A percentile compares a stretch with the other conserved stretches of the same genome.
Conservation (phyloP, 441 rosid genomes). For the Adansonia gregorii region DNA sequence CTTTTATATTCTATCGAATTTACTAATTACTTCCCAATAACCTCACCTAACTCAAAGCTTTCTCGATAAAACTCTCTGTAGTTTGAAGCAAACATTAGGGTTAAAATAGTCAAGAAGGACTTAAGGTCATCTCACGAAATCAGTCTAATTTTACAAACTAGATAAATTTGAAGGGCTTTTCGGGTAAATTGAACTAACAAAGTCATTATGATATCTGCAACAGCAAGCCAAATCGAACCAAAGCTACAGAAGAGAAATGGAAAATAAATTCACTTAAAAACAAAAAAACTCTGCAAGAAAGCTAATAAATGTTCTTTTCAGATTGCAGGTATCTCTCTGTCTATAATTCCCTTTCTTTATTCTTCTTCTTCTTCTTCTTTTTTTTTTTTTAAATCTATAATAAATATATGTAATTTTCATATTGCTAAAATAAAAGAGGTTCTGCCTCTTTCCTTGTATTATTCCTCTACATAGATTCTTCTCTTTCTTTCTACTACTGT, state of each 20-base stretch:
- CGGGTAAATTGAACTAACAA: slow-evolving; percentile 30
- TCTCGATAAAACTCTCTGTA: background rate
- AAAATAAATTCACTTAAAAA: slow-evolving; percentile 19
- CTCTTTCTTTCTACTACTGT: slow-evolving; percentile 22
- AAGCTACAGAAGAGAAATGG: slow-evolving; percentile 28
- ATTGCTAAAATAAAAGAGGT: slow-evolving; percentile 30
- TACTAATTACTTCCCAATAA: slow-evolving; percentile 25
- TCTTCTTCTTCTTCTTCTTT: background rate
- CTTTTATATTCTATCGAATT: background rate
- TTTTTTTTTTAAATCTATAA: background rate
- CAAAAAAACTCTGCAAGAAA: slow-evolving; percentile 10
- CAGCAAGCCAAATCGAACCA: slow-evolving; percentile 45
- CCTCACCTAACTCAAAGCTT: background rate
- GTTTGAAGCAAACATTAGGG: background rate
- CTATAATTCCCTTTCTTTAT: slow-evolving; percentile 23
- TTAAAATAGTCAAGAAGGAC: background rate
- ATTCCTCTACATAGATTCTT: slow-evolving; percentile 28
- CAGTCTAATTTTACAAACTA: slow-evolving; percentile 29
- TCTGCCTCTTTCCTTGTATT: slow-evolving; percentile 18
- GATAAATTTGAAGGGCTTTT: slow-evolving; percentile 25
- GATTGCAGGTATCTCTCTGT: slow-evolving; percentile 42
- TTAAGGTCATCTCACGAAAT: background rate
- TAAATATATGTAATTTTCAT: background rate
- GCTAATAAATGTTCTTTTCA: slow-evolving; percentile 16
- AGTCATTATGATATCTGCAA: slow-evolving; percentile 42